Evolutionary conservation across 2,329 filamentous ascomycete genomes (phyloP).

Genomic region (Lasiodiplodia sp.): DNA sequence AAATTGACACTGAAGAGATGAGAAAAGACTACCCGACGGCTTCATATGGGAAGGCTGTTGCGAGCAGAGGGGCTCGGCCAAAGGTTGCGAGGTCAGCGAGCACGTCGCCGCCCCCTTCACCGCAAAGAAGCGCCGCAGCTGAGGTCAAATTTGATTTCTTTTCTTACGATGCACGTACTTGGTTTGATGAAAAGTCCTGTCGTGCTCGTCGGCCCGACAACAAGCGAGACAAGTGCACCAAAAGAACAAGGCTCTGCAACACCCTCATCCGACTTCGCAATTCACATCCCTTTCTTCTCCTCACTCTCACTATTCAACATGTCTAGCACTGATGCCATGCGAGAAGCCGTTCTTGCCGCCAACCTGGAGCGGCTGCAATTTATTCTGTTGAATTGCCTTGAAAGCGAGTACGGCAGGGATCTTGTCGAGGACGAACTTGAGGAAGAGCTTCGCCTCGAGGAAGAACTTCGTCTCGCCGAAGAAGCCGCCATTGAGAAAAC

Average conservation of each 20-base stretch:
- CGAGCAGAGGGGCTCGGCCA: conserved; percentile 21
- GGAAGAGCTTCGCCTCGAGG: neutral
- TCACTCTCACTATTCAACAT: neutral
- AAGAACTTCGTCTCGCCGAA: neutral
- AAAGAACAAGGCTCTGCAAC: neutral
- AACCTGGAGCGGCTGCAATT: conserved; percentile 6
- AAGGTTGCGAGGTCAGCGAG: conserved; percentile 34
- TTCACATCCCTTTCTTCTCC: conserved; percentile 3
- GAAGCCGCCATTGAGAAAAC: neutral
- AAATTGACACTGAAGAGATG: conserved; percentile 37
- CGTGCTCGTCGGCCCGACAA: conserved; percentile 14
- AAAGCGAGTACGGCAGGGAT: conserved; percentile 1
- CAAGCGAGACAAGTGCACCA: conserved; percentile 3
- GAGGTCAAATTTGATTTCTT: neutral
- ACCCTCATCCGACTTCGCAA: conserved; percentile 7
- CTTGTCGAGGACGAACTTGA: conserved; percentile 8
- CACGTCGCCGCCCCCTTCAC: neutral
- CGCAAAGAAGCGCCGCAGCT: neutral
- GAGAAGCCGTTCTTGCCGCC: neutral
- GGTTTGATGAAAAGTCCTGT: neutral
- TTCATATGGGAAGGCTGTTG: conserved; percentile 43
- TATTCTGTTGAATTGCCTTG: neutral
- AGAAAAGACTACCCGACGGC: conserved; percentile 37
- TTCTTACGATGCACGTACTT: neutral
- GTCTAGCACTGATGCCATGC: neutral